Evolutionary conservation across 192 early-diverging fungal species (phyloP).

Genomic region (Backusella westeae): DNA sequence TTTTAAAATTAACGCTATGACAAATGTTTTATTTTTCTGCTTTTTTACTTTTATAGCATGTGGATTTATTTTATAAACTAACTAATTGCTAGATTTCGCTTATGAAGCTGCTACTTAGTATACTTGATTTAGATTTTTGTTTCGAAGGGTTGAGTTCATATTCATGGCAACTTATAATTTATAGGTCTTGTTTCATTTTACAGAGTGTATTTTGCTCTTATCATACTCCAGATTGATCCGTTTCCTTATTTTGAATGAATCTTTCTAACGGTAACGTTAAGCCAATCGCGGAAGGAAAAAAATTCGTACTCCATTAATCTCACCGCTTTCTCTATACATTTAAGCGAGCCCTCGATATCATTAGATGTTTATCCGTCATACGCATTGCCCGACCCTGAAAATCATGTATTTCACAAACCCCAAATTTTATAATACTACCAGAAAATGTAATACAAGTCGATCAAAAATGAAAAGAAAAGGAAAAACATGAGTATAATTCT

Average conservation of each 20-base stretch:
- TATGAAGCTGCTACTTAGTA: background rate
- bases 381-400: background rate
- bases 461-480: background rate
- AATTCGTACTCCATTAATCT: background rate
- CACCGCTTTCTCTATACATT: background rate
- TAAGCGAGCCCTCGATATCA: background rate
- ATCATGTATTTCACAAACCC: background rate
- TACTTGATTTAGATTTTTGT: background rate
- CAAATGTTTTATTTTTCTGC: background rate
- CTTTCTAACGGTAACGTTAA: background rate
- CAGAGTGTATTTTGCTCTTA: background rate
- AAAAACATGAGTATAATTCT: background rate
- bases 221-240: background rate
- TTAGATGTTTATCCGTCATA: background rate
- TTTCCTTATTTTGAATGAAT: background rate
- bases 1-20: background rate
- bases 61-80: background rate
- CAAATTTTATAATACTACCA: background rate
- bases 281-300: background rate
- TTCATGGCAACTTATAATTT: background rate
- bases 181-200: background rate
- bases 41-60: background rate
- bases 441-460: background rate
- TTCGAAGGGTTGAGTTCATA: constrained; percentile 1
- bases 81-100: background rate